A percentile compares a stretch with the other conserved stretches of the same genome.
Evolutionary conservation across 2,329 filamentous ascomycete species (phyloP).

Genomic region (Tolypocladium capitatum): DNA sequence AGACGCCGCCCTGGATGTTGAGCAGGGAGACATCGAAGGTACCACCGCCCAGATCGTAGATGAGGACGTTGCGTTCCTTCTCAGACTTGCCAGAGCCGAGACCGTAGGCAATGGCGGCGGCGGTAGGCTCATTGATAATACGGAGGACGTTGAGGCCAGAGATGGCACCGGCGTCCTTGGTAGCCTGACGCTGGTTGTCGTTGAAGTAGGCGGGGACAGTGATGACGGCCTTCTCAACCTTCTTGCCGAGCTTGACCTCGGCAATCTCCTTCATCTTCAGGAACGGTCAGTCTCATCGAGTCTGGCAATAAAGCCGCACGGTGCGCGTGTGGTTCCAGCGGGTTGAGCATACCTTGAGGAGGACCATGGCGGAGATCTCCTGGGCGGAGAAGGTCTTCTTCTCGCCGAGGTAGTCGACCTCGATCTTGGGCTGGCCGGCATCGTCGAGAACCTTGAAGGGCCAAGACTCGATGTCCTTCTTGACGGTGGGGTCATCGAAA

Average conservation of each 20-base stretch:
- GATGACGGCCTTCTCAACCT: constrained; percentile 97
- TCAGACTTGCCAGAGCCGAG: constrained; percentile 87
- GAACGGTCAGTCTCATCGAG: constrained; percentile 5
- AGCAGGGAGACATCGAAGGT: constrained; percentile 99
- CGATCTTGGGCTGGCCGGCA: constrained; percentile 74
- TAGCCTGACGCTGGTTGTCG: constrained; percentile 99
- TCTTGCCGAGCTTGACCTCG: constrained; percentile 96
- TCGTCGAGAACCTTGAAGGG: constrained; percentile 97
- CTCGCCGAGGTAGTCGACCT: constrained; percentile 93
- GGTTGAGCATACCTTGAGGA: constrained; percentile 62
- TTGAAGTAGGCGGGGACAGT: constrained; percentile 99
- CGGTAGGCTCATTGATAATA: constrained; percentile 99
- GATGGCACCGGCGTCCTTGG: constrained; percentile 98
- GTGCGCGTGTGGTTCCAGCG: not conserved
- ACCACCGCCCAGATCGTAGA: constrained; percentile 99
- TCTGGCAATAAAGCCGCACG: not conserved
- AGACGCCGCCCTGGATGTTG: constrained; percentile 98
- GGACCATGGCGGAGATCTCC: constrained; percentile 98
- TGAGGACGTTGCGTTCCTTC: constrained; percentile 97
- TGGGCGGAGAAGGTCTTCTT: constrained; percentile 94
- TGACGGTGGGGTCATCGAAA: constrained; percentile 90
- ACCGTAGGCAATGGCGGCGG: constrained; percentile 96
- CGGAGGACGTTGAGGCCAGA: constrained; percentile 94
- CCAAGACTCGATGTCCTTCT: constrained; percentile 98
- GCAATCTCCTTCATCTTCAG: constrained; percentile 96